Base-by-base conservation (phyloP, 306 rosid species). In the Datisca glomerata region DNA sequence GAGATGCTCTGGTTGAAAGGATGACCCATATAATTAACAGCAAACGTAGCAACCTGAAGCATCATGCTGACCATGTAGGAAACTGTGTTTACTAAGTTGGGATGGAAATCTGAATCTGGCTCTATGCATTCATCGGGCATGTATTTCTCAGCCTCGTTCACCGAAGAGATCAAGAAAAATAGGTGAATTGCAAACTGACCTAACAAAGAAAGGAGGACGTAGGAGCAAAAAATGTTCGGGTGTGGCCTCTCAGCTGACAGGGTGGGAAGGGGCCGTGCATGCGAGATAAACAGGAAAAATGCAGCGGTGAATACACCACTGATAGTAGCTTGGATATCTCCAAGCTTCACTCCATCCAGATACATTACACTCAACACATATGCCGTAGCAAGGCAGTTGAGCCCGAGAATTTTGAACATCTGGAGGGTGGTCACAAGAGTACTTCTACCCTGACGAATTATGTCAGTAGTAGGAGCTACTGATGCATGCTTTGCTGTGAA, bases 11-110 rank as follows among this genome's bases (percentile, higher is more conserved):
- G 98, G 74, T 91, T 91, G 64, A 91, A 91, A 18, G 98, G 98
- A 54, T 91, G 98, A 10, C 98, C 96, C 98, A 84, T 91, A 55
- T 91, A 91, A 75, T 91, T 91, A 47, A 91, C 98, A 24, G 96
- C 94, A 41, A 91, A 91, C 24, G 98, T 91, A n/a, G 98, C 98
- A 68, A 91, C 98, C 78, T 91, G 98, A 47, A 91, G 73, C 98
- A 91, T 91, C 98, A 91, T 80, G 77, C 69, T 71, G 47, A 91
- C 98, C 96, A 78, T 91, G 85, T 91, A 91, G 6, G 98, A 91
- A 55, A 84, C 98, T 2, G 98, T 91, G 42, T 91, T 91, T 34
- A 91, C 98, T 60, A 91, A 73, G 59, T 91, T 91, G 46, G 98
- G 98, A 63, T 91, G 98, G 58, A 91, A 91, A 18, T 47, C 43